Evolutionary conservation across 768 basidiomycete genomes (phyloP).

Genomic region (Asterophora lycoperdoides): DNA sequence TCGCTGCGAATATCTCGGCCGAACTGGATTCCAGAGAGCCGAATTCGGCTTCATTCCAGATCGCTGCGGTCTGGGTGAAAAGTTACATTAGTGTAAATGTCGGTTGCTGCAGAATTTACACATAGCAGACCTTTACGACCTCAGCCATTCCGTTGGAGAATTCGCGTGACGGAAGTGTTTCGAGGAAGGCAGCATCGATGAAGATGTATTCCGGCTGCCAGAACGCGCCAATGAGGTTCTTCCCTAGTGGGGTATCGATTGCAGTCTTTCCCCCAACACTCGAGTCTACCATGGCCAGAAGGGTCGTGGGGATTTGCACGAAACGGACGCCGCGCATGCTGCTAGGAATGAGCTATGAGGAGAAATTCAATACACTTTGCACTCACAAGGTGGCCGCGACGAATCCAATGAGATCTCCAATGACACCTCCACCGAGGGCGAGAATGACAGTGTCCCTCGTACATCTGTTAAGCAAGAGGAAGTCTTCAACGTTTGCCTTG

Average conservation of each 20-base stretch:
- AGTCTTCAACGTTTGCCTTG: slow-evolving; percentile 94
- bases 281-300: slow-evolving; percentile 98
- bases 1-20: slow-evolving; percentile 81
- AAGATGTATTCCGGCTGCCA: slow-evolving; percentile 98
- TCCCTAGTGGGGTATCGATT: slow-evolving; percentile 97
- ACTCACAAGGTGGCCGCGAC: slow-evolving; percentile 96
- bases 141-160: slow-evolving; percentile 99
- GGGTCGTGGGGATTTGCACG: slow-evolving; percentile 93
- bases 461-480: slow-evolving; percentile 79
- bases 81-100: slow-evolving; percentile 2
- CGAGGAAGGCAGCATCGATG: slow-evolving; percentile 94
- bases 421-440: slow-evolving; percentile 94
- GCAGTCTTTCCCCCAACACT: slow-evolving; percentile 98
- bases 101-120: background rate
- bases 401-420: slow-evolving; percentile 95
- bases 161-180: slow-evolving; percentile 86
- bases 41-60: slow-evolving; percentile 93
- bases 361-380: slow-evolving; percentile 1
- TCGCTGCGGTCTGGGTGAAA: slow-evolving; percentile 85
- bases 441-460: slow-evolving; percentile 91
- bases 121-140: slow-evolving; percentile 75
- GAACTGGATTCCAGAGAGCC: slow-evolving; percentile 81
- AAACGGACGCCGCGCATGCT: slow-evolving; percentile 98
- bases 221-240: slow-evolving; percentile 97
- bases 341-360: slow-evolving; percentile 5